phyloP scores from a whole-genome alignment of 2,329 filamentous ascomycete species.

The Ascochyta viciae-villosae region DNA sequence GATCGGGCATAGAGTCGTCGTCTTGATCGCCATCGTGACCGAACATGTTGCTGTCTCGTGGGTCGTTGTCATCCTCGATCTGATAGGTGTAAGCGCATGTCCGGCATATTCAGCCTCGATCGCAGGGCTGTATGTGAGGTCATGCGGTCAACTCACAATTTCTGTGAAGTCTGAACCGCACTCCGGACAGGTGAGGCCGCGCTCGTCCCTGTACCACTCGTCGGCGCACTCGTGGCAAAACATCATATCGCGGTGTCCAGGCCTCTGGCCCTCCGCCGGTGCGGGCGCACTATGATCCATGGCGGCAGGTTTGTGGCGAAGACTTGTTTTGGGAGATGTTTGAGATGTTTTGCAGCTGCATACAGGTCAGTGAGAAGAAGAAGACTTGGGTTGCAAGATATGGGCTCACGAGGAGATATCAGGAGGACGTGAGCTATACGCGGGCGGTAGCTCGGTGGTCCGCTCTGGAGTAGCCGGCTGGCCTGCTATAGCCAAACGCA shows the following conservation, averaged over 20 bases:
- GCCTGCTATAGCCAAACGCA: conserved; percentile 27
- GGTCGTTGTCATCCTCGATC: conserved; percentile 67
- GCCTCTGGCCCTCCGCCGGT: conserved; percentile 18
- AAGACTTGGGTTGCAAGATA: background rate
- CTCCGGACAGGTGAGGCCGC: conserved; percentile 74
- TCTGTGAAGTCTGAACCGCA: conserved; percentile 83
- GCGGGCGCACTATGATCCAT: conserved; percentile 24
- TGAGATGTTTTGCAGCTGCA: conserved; percentile 6
- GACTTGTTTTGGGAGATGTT: conserved; percentile 6
- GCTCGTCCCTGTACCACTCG: conserved; percentile 80
- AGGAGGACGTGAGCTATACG: conserved; percentile 16
- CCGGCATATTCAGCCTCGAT: background rate
- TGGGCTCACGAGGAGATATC: conserved; percentile 26
- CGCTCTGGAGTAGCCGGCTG: conserved; percentile 20
- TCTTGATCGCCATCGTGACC: conserved; percentile 40
- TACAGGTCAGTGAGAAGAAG: conserved; percentile 11
- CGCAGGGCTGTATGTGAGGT: conserved; percentile 14
- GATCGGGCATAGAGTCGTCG: conserved; percentile 38
- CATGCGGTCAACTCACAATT: conserved; percentile 68
- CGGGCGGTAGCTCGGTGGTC: conserved; percentile 34
- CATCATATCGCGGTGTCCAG: conserved; percentile 69
- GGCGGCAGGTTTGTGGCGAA: conserved; percentile 11
- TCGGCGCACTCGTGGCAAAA: conserved; percentile 83
- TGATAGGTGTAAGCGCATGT: conserved; percentile 36
- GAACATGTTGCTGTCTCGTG: conserved; percentile 55